A percentile compares a stretch with the other conserved stretches of the same genome.
phyloP scores from a whole-genome alignment of 345 rosid species.

The Hypericum androsaemum region DNA sequence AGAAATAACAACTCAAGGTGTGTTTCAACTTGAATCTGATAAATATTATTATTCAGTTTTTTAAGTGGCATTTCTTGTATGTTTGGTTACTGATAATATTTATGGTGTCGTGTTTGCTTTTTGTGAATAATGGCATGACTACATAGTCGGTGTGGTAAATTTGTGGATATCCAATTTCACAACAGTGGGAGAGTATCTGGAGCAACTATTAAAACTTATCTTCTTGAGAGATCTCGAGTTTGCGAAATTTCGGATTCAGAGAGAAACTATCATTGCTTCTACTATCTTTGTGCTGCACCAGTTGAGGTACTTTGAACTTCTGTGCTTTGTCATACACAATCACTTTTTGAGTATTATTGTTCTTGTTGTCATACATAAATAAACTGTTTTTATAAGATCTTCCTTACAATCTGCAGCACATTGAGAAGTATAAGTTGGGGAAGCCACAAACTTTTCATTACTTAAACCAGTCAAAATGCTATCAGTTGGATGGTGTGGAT shows the following conservation, averaged over 20 bases:
- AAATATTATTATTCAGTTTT: no score
- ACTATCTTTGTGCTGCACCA: slow-evolving; percentile 7
- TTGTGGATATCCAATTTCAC: slow-evolving; percentile 9
- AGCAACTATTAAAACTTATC: slow-evolving; percentile 5
- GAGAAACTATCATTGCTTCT: slow-evolving; percentile 10
- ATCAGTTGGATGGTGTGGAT: slow-evolving; percentile 7
- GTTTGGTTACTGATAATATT: not conserved
- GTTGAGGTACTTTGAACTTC: slow-evolving; percentile 2
- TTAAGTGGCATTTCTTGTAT: no score
- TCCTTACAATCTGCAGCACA: not conserved
- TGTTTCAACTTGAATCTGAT: not conserved
- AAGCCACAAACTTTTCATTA: slow-evolving; percentile 4
- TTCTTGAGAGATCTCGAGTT: slow-evolving; percentile 9
- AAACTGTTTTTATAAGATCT: not conserved
- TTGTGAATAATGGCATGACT: not conserved
- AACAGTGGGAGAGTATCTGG: slow-evolving; percentile 8
- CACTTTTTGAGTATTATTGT: not conserved
- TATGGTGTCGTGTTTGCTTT: not conserved
- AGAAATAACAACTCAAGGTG: slow-evolving; percentile 6
- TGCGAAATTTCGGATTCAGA: slow-evolving; percentile 9
- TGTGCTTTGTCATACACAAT: not conserved
- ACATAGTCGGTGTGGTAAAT: slow-evolving; percentile 5
- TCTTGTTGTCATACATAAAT: not conserved
- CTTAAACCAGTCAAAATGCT: slow-evolving; percentile 4
- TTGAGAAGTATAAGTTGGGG: slow-evolving; percentile 8